Conservation (phyloP, 2,329 filamentous ascomycete species). For the Phialophora verrucosa region DNA sequence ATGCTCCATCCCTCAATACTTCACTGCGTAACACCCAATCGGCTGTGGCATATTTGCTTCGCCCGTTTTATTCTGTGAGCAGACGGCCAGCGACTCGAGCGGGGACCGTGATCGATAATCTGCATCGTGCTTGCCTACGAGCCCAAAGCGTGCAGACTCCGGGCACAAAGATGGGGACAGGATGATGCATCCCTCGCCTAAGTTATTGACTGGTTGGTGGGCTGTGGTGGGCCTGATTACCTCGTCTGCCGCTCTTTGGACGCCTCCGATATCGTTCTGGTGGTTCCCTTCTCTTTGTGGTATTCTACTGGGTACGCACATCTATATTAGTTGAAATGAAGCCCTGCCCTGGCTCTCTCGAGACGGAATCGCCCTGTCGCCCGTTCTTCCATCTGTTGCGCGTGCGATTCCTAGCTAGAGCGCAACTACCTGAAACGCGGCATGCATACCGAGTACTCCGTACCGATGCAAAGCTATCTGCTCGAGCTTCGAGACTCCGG, state of each 20-base stretch:
- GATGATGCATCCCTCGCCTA: constrained; percentile 7
- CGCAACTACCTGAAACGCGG: background rate
- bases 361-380: no score
- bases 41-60: background rate
- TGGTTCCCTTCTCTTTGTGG: background rate
- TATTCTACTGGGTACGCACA: background rate
- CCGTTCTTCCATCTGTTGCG: background rate
- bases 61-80: background rate
- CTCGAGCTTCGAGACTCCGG: constrained; percentile 1
- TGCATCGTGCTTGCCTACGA: background rate
- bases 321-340: background rate
- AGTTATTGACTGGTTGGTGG: constrained; percentile 1
- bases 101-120: constrained; percentile 8
- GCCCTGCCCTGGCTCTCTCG: background rate
- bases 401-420: background rate
- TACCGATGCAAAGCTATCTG: constrained; percentile 1
- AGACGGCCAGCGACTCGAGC: background rate
- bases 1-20: background rate
- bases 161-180: background rate
- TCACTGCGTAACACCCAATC: background rate
- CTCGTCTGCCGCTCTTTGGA: background rate
- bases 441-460: background rate
- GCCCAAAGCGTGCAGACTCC: background rate
- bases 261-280: constrained; percentile 6
- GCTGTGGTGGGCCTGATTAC: constrained; percentile 1